Evolutionary conservation across 2,329 filamentous ascomycete genomes (phyloP), one percentile per base, ranked within the genome.

Genomic region (Phyllosticta citribraziliensis): DNA sequence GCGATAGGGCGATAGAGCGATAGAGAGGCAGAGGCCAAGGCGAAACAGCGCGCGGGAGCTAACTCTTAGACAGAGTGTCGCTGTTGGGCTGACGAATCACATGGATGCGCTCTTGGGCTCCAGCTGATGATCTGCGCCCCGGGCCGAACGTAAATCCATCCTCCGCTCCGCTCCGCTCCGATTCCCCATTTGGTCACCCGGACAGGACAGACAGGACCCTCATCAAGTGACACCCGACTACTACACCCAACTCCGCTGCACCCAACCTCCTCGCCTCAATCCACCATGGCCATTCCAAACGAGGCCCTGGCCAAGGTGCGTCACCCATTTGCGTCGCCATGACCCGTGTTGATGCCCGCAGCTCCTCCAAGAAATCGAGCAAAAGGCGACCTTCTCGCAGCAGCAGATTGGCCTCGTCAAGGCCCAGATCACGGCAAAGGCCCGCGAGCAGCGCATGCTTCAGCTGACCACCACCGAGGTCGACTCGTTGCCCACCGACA

Each of bases 321-420:
- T 55, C 12, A 10, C 40, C 58, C 30, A 35, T 5, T 24, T 33
- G 24, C 58, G 20, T 22, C 5, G 40, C 6, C 20, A 6, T 54
- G 5, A 17, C 33, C 20, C 19, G 30, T 20, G 8, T 8, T 25
- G 9, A 17, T 63, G 57, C 57, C 61, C 47, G 11, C 66, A 97
- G 93, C 81, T 97, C 64, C 85, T 96, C 69, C 88, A 89, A 75
- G 94, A 97, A 78, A 97, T 97, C 70, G 91, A 97, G 77, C 86
- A 87, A 66, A 94, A 96, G 74, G 92, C 92, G 14, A 79, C 89
- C 51, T 87, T 87, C 64, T 89, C 94, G 17, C 91, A 96, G 75
- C 92, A 97, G 76, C 92, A 97, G 75, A 93, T 97, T 71, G 83
- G 85, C 66, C 82, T 96, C 63, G 89, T 93, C 64, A 88, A 89